Evolutionary conservation across 2,329 filamentous ascomycete species (phyloP).

Genomic region (Cladophialophora psammophila): DNA sequence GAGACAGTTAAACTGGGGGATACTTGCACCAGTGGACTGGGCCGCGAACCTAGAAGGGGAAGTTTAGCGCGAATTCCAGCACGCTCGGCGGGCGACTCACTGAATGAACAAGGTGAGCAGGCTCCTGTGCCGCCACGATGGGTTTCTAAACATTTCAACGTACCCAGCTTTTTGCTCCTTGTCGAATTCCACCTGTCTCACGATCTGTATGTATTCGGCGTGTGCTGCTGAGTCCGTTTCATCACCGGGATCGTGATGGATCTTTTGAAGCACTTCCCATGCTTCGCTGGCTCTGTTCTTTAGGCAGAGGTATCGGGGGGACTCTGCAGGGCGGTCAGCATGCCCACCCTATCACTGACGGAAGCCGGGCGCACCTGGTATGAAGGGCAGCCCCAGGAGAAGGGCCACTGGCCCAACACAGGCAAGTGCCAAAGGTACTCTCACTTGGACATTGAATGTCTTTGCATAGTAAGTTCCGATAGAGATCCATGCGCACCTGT

Average conservation of each 20-base stretch:
- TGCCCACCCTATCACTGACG: not conserved
- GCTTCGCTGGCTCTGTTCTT: slow-evolving; percentile 25
- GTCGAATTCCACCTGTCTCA: slow-evolving; percentile 30
- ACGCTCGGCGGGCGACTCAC: slow-evolving; percentile 8
- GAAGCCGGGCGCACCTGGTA: slow-evolving; percentile 19
- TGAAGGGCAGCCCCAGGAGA: slow-evolving; percentile 27
- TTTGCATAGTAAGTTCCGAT: slow-evolving; percentile 28
- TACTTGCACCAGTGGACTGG: slow-evolving; percentile 44
- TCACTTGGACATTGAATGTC: slow-evolving; percentile 21
- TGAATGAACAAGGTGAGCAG: slow-evolving; percentile 29
- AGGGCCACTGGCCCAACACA: slow-evolving; percentile 25
- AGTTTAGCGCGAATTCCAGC: not conserved
- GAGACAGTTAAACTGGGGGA: not conserved
- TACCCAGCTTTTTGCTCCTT: slow-evolving; percentile 30
- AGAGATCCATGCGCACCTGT: slow-evolving; percentile 25
- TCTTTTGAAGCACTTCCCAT: slow-evolving; percentile 25
- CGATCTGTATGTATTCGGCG: slow-evolving; percentile 32
- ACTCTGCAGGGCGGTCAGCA: slow-evolving; percentile 14
- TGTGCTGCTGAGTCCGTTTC: slow-evolving; percentile 23
- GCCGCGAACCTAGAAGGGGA: slow-evolving; percentile 24
- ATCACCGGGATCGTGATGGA: slow-evolving; percentile 29
- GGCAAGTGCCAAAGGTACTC: slow-evolving; percentile 28
- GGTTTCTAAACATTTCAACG: slow-evolving; percentile 32
- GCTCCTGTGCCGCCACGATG: slow-evolving; percentile 29
- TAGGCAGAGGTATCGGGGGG: slow-evolving; percentile 26